These are phyloP conservation scores for Salix viminalis DNA, from an alignment of 345 rosid species.

Conservation along the genomic window DNA sequence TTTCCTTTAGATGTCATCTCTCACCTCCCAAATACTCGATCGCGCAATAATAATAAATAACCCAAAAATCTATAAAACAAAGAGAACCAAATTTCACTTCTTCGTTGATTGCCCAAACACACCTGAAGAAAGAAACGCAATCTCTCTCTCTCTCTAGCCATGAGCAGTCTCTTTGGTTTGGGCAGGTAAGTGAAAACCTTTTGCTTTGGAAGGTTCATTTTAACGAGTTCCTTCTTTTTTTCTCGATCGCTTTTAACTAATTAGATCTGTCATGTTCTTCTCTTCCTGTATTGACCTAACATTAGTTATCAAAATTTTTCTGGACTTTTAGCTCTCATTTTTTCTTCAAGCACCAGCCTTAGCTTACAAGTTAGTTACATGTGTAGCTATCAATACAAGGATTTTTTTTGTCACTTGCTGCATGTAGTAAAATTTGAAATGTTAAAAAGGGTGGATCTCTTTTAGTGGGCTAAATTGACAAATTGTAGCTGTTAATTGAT, in stretches of 20 bases:
- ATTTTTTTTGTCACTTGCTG: too few species aligned
- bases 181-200: slow-evolving; percentile 43
- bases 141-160: slow-evolving; percentile 28
- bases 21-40: too few species aligned
- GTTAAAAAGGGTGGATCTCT: too few species aligned
- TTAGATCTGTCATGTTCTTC: neutral
- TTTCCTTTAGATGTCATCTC: too few species aligned
- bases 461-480: neutral
- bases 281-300: neutral
- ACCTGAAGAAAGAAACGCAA: slow-evolving; percentile 2
- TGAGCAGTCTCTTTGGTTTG: slow-evolving; percentile 65
- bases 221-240: neutral
- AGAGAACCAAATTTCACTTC: neutral
- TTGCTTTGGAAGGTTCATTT: neutral
- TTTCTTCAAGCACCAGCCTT: too few species aligned
- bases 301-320: neutral
- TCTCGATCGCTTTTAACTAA: neutral
- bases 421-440: too few species aligned
- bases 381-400: too few species aligned
- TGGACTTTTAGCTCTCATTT: neutral
- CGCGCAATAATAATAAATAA: too few species aligned
- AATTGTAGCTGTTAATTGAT: neutral
- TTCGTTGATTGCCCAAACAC: neutral
- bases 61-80: neutral
- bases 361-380: too few species aligned